These are phyloP conservation scores for Aspergillus nomiae DNA, from an alignment of 2,329 filamentous ascomycete genomes.

Conservation along the genomic window DNA sequence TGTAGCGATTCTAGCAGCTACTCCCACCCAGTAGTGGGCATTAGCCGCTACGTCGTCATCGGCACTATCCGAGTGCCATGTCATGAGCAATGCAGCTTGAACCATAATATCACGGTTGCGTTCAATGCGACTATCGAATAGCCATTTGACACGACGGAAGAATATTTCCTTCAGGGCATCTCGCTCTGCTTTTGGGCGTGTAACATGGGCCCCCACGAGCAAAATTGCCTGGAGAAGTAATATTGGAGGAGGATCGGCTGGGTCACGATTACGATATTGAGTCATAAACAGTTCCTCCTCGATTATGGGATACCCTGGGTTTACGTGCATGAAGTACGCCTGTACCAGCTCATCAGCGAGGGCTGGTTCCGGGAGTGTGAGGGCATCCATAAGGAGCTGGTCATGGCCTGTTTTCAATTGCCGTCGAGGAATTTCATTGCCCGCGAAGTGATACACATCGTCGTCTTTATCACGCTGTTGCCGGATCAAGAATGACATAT, in stretches of 20 bases:
- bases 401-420: constrained; percentile 48
- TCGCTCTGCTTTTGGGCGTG: constrained; percentile 41
- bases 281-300: constrained; percentile 56
- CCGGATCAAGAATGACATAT: constrained; percentile 57
- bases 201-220: constrained; percentile 55
- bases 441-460: constrained; percentile 47
- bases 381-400: constrained; percentile 50
- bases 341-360: constrained; percentile 54
- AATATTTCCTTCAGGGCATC: constrained; percentile 52
- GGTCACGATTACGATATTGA: constrained; percentile 51
- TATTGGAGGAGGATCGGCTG: constrained; percentile 49
- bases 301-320: constrained; percentile 55
- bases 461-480: constrained; percentile 50
- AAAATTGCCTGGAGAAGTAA: constrained; percentile 55
- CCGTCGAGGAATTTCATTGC: constrained; percentile 46
- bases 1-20: constrained; percentile 54
- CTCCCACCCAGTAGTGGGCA: constrained; percentile 56
- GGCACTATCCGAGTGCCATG: constrained; percentile 57
- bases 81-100: constrained; percentile 57
- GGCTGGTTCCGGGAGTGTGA: constrained; percentile 51
- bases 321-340: constrained; percentile 55
- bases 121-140: constrained; percentile 58
- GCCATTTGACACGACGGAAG: constrained; percentile 55
- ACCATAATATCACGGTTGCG: constrained; percentile 56
- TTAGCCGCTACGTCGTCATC: constrained; percentile 59